phyloP scores from a whole-genome alignment of 805 yeast genomes.

The Clavispora vitiphila region DNA sequence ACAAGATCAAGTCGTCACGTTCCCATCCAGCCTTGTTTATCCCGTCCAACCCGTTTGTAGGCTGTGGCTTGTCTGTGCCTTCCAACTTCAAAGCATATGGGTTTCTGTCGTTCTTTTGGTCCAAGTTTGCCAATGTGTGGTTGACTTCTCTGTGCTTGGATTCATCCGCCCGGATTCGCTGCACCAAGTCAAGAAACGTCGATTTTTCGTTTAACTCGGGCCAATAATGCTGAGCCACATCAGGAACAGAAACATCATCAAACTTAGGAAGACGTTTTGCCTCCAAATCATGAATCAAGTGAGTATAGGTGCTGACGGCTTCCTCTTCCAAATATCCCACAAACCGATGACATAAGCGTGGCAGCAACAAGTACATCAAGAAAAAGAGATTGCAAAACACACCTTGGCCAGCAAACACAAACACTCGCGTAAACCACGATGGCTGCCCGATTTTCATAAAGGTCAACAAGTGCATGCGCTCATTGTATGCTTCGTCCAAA shows the following conservation, averaged over 20 bases:
- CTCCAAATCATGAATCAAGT: conserved; percentile 49
- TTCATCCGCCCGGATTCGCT: conserved; percentile 68
- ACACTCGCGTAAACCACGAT: conserved; percentile 46
- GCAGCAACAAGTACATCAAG: conserved; percentile 51
- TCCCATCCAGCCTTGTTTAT: conserved; percentile 39
- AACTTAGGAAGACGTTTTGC: conserved; percentile 50
- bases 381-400: conserved; percentile 65
- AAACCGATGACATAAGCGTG: conserved; percentile 65
- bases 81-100: conserved; percentile 54
- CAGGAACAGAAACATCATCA: conserved; percentile 43
- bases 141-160: conserved; percentile 77
- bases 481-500: conserved; percentile 72
- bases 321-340: conserved; percentile 78
- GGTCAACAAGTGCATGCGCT: conserved; percentile 70
- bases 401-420: conserved; percentile 64
- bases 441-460: conserved; percentile 64
- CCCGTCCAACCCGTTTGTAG: conserved; percentile 29
- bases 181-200: conserved; percentile 54
- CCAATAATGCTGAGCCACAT: conserved; percentile 64
- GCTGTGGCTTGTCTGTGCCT: conserved; percentile 31
- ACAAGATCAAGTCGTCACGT: conserved; percentile 30
- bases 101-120: conserved; percentile 52
- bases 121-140: conserved; percentile 67
- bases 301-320: conserved; percentile 65
- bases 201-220: conserved; percentile 45